A percentile compares a stretch with the other conserved stretches of the same genome.
These are phyloP conservation scores for Yarrowia deformans DNA, from an alignment of 805 yeast genomes.

Conservation along the genomic window DNA sequence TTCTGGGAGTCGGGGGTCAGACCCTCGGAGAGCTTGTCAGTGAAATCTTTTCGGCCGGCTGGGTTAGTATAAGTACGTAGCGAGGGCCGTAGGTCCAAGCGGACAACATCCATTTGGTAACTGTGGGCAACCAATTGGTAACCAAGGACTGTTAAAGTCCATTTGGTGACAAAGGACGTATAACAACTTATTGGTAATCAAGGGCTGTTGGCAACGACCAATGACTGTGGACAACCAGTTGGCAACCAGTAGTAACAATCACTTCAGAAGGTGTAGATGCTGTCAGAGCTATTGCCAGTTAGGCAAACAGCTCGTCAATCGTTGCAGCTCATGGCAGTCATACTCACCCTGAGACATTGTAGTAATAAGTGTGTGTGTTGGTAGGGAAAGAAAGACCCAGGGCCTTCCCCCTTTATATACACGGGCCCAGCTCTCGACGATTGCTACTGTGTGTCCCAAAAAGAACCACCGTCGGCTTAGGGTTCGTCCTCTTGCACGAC, in stretches of 20 bases:
- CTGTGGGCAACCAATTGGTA: neutral
- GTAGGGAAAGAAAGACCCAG: neutral
- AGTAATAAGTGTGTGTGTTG: neutral
- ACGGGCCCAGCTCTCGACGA: neutral
- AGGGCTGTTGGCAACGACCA: too few species aligned
- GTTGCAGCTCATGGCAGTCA: too few species aligned
- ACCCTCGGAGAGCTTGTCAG: slow-evolving; percentile 71
- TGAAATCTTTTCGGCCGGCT: slow-evolving; percentile 68
- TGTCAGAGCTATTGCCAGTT: too few species aligned
- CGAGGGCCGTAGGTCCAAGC: neutral
- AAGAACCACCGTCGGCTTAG: neutral
- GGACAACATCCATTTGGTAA: neutral
- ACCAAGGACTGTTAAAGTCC: too few species aligned
- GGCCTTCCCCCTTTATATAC: slow-evolving; percentile 5
- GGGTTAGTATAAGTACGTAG: slow-evolving; percentile 1
- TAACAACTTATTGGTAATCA: too few species aligned
- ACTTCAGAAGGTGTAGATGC: too few species aligned
- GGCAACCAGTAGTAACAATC: too few species aligned
- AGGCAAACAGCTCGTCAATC: too few species aligned
- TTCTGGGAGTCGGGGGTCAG: slow-evolving; percentile 77
- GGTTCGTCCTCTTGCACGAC: neutral
- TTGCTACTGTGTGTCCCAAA: slow-evolving; percentile 13
- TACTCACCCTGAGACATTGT: slow-evolving; percentile 37
- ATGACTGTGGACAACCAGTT: too few species aligned
- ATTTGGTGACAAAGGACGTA: too few species aligned